phyloP scores from a whole-genome alignment of 2,329 filamentous ascomycete genomes.

The Thermoascus crustaceus region DNA sequence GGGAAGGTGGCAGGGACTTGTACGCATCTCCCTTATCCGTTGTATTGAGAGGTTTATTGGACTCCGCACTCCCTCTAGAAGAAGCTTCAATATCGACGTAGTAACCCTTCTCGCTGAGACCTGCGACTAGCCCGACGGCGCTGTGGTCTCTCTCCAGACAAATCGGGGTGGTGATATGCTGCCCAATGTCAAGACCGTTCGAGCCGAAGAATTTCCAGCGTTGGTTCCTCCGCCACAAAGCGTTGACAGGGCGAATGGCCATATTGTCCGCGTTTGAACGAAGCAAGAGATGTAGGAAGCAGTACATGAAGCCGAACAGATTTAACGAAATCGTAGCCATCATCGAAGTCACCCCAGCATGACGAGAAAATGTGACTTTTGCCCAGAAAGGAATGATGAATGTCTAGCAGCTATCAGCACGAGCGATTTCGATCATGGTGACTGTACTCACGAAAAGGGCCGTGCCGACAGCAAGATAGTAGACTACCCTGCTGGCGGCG shows the following conservation, averaged over 20 bases:
- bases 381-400: constrained; percentile 18
- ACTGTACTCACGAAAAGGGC: constrained; percentile 15
- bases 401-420: constrained; percentile 5
- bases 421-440: no score
- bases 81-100: background rate
- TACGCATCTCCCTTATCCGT: constrained; percentile 4
- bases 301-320: constrained; percentile 15
- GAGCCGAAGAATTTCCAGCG: constrained; percentile 9
- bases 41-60: background rate
- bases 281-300: constrained; percentile 16
- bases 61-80: background rate
- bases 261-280: constrained; percentile 13
- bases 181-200: constrained; percentile 8
- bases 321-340: constrained; percentile 17
- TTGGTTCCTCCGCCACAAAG: constrained; percentile 4
- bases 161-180: constrained; percentile 12
- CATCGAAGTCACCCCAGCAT: constrained; percentile 8
- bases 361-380: constrained; percentile 3
- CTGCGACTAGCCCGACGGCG: background rate
- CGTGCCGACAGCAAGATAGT: constrained; percentile 15
- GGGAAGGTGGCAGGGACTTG: constrained; percentile 9
- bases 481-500: constrained; percentile 16
- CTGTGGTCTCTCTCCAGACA: constrained; percentile 8
- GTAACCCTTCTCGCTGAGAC: background rate
- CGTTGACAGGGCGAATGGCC: constrained; percentile 7